A percentile compares a stretch with the other conserved stretches of the same genome.
Conservation (phyloP, 2,329 filamentous ascomycete species). For the Exophiala aquamarina region DNA sequence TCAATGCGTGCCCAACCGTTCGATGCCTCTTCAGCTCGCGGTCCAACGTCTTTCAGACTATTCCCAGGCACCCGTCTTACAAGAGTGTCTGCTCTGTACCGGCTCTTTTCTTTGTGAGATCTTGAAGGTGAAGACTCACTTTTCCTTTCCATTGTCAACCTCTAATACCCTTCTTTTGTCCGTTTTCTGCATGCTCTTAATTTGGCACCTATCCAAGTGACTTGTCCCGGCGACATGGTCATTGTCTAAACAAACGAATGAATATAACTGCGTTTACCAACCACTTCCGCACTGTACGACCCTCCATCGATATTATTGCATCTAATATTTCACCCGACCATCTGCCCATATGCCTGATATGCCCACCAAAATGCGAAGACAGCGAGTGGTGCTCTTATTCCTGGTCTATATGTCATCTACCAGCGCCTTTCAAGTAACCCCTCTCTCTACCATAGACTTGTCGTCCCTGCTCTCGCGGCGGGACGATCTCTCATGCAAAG, state of each 20-base stretch:
- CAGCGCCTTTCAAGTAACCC: conserved; percentile 8
- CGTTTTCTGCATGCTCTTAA: conserved; percentile 16
- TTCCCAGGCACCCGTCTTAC: too few relatives aligned
- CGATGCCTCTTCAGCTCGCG: too few relatives aligned
- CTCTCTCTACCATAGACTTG: not conserved
- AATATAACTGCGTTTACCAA: not conserved
- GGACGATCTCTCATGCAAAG: conserved; percentile 30
- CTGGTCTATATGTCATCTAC: conserved; percentile 6
- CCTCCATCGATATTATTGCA: conserved; percentile 16
- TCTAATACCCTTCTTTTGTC: conserved; percentile 16
- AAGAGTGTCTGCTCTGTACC: conserved; percentile 2
- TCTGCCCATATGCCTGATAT: too few relatives aligned
- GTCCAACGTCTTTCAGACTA: too few relatives aligned
- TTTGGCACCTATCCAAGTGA: conserved; percentile 7
- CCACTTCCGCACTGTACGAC: conserved; percentile 7
- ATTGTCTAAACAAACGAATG: conserved; percentile 1
- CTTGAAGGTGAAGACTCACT: conserved; percentile 8
- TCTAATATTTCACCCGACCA: not conserved
- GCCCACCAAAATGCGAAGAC: too few relatives aligned
- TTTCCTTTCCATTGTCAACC: conserved; percentile 18
- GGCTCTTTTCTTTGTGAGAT: conserved; percentile 17
- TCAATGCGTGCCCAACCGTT: conserved; percentile 12
- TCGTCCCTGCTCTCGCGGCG: conserved; percentile 10
- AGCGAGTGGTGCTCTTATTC: not conserved
- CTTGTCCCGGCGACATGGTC: conserved; percentile 8